Base-by-base conservation (phyloP, 306 rosid species). In the peach (Prunus persica) region DNA sequence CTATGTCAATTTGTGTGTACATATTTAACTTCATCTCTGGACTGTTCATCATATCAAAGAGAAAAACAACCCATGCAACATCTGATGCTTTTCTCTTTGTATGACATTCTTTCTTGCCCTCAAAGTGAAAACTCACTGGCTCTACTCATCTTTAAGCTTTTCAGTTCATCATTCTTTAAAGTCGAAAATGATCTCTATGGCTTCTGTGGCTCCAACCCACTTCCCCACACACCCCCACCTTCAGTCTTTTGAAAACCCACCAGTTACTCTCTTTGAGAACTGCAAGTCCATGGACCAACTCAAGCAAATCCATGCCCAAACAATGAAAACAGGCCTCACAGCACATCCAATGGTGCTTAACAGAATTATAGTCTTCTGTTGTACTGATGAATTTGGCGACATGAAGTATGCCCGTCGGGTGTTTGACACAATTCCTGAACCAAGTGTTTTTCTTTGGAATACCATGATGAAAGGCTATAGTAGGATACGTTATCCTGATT, bases 381-480 rank as follows among this genome's bases (percentile, higher is more conserved):
- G 92, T 65, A 75, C 77, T 2, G 46, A 67, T 6, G 85, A 86
- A 57, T 81, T 66, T 10, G 96, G 91, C 67, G 86, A 88, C 76
- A 60, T 92, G 70, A 14, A 75, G 5, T 90, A 89, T 82, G 97
- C 96, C n/a, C 87, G 75, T 28, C 62, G 76, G 18, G 0, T 90
- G 96, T 94, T 94, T 60, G 97, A 89, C 16, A 73, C 41, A 84
- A 90, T 90, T 34, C 83, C 90, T 6, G 79, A 88, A 28, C 95
- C 98, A 76, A 84, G 75, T 78, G 82, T 79, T 49, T 94, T 87
- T 41, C 18, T 86, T 72, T 91, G 93, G 86, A 94, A 94, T 79
- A 88, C 89, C 65, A 76, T 94, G 91, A 90, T 92, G 65, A 92
- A 84, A 78, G 96, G 95, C 68, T 90, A 88, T 79, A 87, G 93